Base-by-base conservation (phyloP, 1,284 basidiomycete species). In the Cryptococcus amylolentus region DNA sequence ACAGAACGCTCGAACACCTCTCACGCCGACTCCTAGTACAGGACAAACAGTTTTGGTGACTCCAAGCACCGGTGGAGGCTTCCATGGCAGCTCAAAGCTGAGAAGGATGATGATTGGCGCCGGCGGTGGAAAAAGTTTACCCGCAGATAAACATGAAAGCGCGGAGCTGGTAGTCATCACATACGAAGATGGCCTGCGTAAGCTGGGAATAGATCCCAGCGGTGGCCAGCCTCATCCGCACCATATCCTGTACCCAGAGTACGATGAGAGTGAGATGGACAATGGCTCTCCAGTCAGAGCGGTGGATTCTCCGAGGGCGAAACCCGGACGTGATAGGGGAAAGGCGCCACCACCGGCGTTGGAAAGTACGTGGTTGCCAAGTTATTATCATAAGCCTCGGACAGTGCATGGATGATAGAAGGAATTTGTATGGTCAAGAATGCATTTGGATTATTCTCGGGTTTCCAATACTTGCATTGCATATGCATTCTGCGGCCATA, bases 131-230 rank as follows among this genome's bases (percentile, higher is more conserved):
- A 48, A 18, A 31, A 31, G 3, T 10, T 8, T 4, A 26, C 16
- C 4, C 20, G 39, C 35, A n/a, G 37, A 28, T 18, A 44, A 27
- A 28, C 26, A 35, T 9, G 7, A 54, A 20, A 55, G 54, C 39
- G 42, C 57, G 18, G 61, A 65, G 37, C 52, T 63, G 52, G 52
- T 65, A 1, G 52, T 67, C 28, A 57, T 67, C 7, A 67, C 65
- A 13, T 67, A 67, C 44, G 65, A 61, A 48, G 65, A 67, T 35
- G 65, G 65, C 18, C 43, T 67, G 48, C 52, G 55, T 28, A 65
- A 62, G 40, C 31, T 67, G 52, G 63, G 61, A 16, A 52, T 62
- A 18, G 37, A 54, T 39, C 51, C 51, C 20, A 42, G 28, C 20
- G 12, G 13, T 6, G 26, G 42, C 23, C 12, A 26, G 13, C 44